Conservation (phyloP, 192 early-diverging fungal genomes). For the Coemansia sp. region DNA sequence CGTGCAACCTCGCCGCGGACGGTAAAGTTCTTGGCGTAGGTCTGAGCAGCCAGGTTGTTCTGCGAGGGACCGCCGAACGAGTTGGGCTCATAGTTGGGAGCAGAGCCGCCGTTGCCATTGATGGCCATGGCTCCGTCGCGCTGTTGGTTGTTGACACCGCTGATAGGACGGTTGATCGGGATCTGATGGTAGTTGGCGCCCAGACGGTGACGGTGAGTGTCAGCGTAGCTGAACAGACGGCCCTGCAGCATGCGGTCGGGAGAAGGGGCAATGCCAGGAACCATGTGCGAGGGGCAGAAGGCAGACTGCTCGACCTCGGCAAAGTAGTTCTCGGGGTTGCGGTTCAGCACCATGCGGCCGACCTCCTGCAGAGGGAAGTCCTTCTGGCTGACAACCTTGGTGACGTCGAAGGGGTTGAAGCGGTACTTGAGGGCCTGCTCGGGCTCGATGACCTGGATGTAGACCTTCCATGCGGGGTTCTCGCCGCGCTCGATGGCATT, state of each 20-base stretch:
- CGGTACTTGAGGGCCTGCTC: conserved; percentile 69
- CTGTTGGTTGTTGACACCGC: conserved; percentile 67
- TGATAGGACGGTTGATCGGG: conserved; percentile 76
- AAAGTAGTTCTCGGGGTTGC: conserved; percentile 85
- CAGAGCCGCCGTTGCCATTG: conserved; percentile 60
- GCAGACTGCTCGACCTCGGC: conserved; percentile 83
- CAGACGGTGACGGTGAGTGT: conserved; percentile 85
- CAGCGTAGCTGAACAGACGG: conserved; percentile 80
- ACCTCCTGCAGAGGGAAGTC: conserved; percentile 74
- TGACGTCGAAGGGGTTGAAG: conserved; percentile 81
- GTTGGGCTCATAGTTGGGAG: conserved; percentile 77
- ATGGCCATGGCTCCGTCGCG: conserved; percentile 72
- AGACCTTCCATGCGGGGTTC: conserved; percentile 70
- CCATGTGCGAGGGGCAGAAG: conserved; percentile 74
- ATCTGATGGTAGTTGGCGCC: conserved; percentile 78
- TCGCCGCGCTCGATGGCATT: conserved; percentile 68
- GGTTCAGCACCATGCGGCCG: conserved; percentile 75
- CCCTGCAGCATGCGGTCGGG: conserved; percentile 84
- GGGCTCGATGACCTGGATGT: conserved; percentile 72
- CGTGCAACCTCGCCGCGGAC: conserved; percentile 61
- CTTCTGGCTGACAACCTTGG: conserved; percentile 80
- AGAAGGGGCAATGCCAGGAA: conserved; percentile 78
- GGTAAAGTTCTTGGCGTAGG: conserved; percentile 50
- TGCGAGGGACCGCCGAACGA: conserved; percentile 61
- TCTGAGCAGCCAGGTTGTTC: conserved; percentile 58